Evolutionary conservation across 495 filamentous ascomycete species (phyloP).

Genomic region (Elasticomyces elasticus): DNA sequence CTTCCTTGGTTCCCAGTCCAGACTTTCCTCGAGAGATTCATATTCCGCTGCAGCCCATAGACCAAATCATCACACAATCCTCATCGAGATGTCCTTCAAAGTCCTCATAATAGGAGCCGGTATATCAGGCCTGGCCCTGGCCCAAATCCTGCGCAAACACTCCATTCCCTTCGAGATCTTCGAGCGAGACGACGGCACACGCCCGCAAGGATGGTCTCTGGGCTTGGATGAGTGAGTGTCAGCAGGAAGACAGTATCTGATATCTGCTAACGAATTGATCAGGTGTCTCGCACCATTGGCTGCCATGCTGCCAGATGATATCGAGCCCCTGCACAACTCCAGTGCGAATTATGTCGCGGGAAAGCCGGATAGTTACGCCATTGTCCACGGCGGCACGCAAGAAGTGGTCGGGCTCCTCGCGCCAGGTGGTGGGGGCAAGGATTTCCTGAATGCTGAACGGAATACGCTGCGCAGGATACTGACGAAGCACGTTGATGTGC

Average conservation of each 20-base stretch:
- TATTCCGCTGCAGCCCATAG: too few species aligned
- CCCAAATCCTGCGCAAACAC: slow-evolving; percentile 33
- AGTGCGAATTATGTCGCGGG: neutral
- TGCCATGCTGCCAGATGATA: neutral
- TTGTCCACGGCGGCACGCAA: neutral
- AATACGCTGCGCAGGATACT: neutral
- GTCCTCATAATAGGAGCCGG: slow-evolving; percentile 23
- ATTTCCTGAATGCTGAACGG: neutral
- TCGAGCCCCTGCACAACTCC: neutral
- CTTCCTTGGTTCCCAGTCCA: too few species aligned
- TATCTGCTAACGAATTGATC: neutral
- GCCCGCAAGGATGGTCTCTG: neutral
- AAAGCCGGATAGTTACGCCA: neutral
- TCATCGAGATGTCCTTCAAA: too few species aligned
- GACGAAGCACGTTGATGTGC: neutral
- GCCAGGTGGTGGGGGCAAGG: neutral
- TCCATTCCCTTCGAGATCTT: slow-evolving; percentile 30
- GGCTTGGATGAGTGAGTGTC: neutral
- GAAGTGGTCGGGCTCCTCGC: neutral
- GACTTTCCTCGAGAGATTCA: too few species aligned
- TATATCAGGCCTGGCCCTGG: slow-evolving; percentile 20
- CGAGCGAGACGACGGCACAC: slow-evolving; percentile 19
- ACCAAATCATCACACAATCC: too few species aligned
- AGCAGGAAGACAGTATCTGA: neutral
- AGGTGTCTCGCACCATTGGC: neutral